Evolutionary conservation across 2,329 filamentous ascomycete species (phyloP).

Genomic region (Tolypocladium endophyticum): DNA sequence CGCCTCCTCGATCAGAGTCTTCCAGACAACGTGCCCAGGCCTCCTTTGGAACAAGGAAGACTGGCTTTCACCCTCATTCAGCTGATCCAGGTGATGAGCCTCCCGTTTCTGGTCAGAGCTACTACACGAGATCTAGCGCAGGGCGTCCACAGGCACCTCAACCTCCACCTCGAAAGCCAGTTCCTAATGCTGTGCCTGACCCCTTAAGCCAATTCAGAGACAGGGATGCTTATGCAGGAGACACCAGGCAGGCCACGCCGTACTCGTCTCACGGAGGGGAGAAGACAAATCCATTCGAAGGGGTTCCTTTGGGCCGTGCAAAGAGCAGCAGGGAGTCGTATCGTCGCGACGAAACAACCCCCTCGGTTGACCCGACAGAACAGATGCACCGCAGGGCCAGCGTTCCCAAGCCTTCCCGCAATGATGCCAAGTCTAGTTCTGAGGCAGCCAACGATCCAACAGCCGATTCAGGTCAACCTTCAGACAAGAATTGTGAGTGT

Average conservation of each 20-base stretch:
- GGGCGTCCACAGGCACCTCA: conserved; percentile 10
- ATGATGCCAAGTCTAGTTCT: background rate
- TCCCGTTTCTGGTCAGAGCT: conserved; percentile 36
- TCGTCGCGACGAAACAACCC: conserved; percentile 13
- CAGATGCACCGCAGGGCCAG: conserved; percentile 20
- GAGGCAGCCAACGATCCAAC: background rate
- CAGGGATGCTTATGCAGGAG: conserved; percentile 23
- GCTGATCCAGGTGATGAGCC: conserved; percentile 40
- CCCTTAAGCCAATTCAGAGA: conserved; percentile 36
- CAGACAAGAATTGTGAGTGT: background rate
- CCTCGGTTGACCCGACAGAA: conserved; percentile 12
- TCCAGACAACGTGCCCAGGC: conserved; percentile 44
- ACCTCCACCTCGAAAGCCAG: conserved; percentile 6
- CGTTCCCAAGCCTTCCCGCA: conserved; percentile 13
- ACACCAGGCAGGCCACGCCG: conserved; percentile 45
- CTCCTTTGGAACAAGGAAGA: conserved; percentile 39
- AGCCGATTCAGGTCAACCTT: background rate
- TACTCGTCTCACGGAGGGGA: conserved; percentile 47
- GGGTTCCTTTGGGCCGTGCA: conserved; percentile 29
- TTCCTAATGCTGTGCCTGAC: conserved; percentile 25
- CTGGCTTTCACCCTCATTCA: conserved; percentile 39
- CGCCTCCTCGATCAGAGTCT: conserved; percentile 34
- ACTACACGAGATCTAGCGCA: conserved; percentile 28
- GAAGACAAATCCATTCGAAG: conserved; percentile 47
- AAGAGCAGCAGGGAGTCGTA: conserved; percentile 31